Base-by-base conservation (phyloP, 257 asterid species). In the Penstemon barbatus region DNA sequence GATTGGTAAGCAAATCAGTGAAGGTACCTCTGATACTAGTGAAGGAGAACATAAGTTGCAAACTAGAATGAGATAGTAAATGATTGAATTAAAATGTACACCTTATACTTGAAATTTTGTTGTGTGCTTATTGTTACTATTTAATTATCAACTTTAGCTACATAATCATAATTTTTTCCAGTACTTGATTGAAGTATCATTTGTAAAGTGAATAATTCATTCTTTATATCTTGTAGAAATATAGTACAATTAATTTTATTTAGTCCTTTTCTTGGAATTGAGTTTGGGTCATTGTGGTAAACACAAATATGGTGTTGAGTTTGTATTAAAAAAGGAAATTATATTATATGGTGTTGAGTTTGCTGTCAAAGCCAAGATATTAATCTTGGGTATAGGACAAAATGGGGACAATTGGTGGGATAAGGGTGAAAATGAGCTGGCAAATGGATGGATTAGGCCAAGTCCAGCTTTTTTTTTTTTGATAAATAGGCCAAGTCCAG, bases 1-100 rank as follows among this genome's bases (percentile, higher is more conserved):
- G 57, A 77, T 61, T 15, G 66, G 60, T 38, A 80, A 82, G 75
- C 88, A 67, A 66, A 57, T 56, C 60, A 60, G 75, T 42, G 87
- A 85, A 71, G 81, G 78, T 50, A 73, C 72, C 54, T 80, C 84
- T 65, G 80, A 81, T 66, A 66, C 77, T 8, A 77, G 80, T 61
- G 86, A 81, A 79, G 87, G 84, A 15, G 84, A 40, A 80, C 85
- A 69, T 74, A 76, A 75, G 44, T 53, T 76, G 61, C 78, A 81
- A 56, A 45, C 76, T 68, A 71, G 73, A 63, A 59, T 81, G 82
- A 80, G 83, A 75, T 85, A 80, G 79, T 67, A 42, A 61, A 65
- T 50, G 62, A 63, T 71, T 70, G 66, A 10, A 45, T 72, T 61
- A 55, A 40, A 7, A 4, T 59, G 62, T 40, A 51, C 45, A 18